Conservation (phyloP, 805 yeast species). For the Starmerella lactis-condensi region DNA sequence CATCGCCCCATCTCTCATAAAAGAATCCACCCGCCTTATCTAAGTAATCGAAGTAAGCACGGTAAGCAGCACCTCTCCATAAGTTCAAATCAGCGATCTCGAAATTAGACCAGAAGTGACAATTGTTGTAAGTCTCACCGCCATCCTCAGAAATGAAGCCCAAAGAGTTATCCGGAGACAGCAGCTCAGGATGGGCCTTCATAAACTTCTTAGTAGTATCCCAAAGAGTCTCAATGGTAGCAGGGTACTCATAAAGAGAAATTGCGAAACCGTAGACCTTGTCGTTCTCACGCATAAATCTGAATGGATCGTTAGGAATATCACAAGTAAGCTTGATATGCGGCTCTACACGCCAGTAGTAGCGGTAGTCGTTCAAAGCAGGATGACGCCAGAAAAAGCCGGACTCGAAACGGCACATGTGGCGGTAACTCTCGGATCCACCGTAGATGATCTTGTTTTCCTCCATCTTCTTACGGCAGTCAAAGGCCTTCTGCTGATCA, state of each 20-base stretch:
- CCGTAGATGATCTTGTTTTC: slow-evolving; percentile 49
- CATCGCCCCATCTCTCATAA: slow-evolving; percentile 88
- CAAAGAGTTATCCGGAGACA: slow-evolving; percentile 45
- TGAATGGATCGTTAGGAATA: slow-evolving; percentile 60
- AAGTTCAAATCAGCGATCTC: slow-evolving; percentile 58
- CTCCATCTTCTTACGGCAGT: slow-evolving; percentile 39
- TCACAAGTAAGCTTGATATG: slow-evolving; percentile 57
- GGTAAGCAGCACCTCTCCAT: slow-evolving; percentile 41
- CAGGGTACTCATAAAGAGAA: slow-evolving; percentile 47
- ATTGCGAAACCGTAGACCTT: slow-evolving; percentile 63
- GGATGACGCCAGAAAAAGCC: slow-evolving; percentile 69
- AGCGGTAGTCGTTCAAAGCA: slow-evolving; percentile 48
- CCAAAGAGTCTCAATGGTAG: slow-evolving; percentile 68
- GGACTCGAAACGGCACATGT: slow-evolving; percentile 77
- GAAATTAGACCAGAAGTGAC: slow-evolving; percentile 79
- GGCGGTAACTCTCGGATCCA: slow-evolving; percentile 55
- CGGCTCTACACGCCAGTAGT: slow-evolving; percentile 92
- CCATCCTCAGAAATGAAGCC: slow-evolving; percentile 53
- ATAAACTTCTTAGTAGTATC: slow-evolving; percentile 47
- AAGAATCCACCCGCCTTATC: slow-evolving; percentile 62
- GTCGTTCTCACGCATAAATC: slow-evolving; percentile 57
- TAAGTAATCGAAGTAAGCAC: slow-evolving; percentile 39
- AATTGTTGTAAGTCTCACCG: slow-evolving; percentile 56
- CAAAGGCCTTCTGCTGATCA: slow-evolving; percentile 52
- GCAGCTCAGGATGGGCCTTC: slow-evolving; percentile 36